Percentiles rank a stretch among this genome's conserved stretches.
phyloP scores from a whole-genome alignment of 306 rosid species.

The Pachyrhizus erosus region DNA sequence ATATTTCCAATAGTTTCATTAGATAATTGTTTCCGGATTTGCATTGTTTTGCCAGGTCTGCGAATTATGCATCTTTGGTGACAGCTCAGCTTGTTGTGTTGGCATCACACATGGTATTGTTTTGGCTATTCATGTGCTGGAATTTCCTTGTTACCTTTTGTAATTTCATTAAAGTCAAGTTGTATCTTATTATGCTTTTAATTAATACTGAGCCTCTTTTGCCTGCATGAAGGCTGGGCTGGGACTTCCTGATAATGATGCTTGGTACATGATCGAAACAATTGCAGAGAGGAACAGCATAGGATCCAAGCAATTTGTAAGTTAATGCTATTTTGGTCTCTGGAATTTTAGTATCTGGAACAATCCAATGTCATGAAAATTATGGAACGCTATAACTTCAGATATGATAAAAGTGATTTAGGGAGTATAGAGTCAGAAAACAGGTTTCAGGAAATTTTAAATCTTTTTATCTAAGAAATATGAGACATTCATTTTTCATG shows the following conservation, averaged over 20 bases:
- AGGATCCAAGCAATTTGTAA: conserved; percentile 94
- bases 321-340: conserved; percentile 38
- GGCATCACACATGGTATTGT: conserved; percentile 92
- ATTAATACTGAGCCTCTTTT: conserved; percentile 38
- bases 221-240: conserved; percentile 78
- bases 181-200: conserved; percentile 30
- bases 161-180: conserved; percentile 16
- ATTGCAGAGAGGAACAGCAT: conserved; percentile 90
- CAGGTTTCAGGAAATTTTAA: conserved; percentile 16
- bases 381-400: neutral
- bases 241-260: conserved; percentile 91
- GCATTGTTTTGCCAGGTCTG: conserved; percentile 60
- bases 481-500: neutral
- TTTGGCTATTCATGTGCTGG: conserved; percentile 39
- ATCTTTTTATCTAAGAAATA: neutral
- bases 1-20: conserved; percentile 7
- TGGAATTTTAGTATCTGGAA: conserved; percentile 22
- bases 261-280: conserved; percentile 96
- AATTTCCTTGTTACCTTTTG: conserved; percentile 20
- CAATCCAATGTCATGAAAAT: conserved; percentile 20
- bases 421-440: neutral
- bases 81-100: conserved; percentile 79
- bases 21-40: conserved; percentile 20
- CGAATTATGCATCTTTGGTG: conserved; percentile 90
- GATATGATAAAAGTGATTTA: conserved; percentile 22